These are phyloP conservation scores for Mollisia scopiformis DNA, from an alignment of 2,329 filamentous ascomycete genomes.

Conservation along the genomic window DNA sequence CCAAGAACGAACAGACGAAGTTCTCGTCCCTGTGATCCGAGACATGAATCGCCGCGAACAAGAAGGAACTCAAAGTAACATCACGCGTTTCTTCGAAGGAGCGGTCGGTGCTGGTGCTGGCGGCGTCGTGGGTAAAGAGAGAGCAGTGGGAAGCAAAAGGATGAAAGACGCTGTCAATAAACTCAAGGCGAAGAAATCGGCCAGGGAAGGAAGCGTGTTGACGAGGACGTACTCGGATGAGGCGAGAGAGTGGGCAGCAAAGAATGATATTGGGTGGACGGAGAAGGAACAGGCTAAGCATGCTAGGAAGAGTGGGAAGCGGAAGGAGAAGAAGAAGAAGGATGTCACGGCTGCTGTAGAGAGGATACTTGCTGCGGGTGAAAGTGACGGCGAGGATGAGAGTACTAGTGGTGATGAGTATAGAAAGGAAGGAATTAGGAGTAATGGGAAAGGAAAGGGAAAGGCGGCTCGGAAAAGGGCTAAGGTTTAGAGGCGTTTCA, in stretches of 20 bases:
- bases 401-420: slow-evolving; percentile 17
- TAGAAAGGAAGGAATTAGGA: slow-evolving; percentile 5
- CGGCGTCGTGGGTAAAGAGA: slow-evolving; percentile 64
- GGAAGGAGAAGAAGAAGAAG: slow-evolving; percentile 4
- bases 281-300: slow-evolving; percentile 29
- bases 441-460: slow-evolving; percentile 11
- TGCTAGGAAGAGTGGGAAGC: slow-evolving; percentile 21
- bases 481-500: slow-evolving; percentile 6
- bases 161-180: slow-evolving; percentile 76
- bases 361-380: background rate
- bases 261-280: slow-evolving; percentile 35
- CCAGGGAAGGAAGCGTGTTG: slow-evolving; percentile 4
- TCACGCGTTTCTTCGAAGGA: slow-evolving; percentile 89
- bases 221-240: slow-evolving; percentile 35
- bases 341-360: too few species aligned
- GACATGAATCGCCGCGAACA: slow-evolving; percentile 90
- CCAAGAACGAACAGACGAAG: slow-evolving; percentile 90
- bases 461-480: slow-evolving; percentile 13
- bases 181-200: slow-evolving; percentile 52
- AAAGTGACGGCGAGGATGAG: slow-evolving; percentile 11
- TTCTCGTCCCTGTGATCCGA: slow-evolving; percentile 90
- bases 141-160: slow-evolving; percentile 64
- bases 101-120: slow-evolving; percentile 66
- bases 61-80: slow-evolving; percentile 94
- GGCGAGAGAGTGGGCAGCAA: slow-evolving; percentile 36